Evolutionary conservation across 306 rosid genomes (phyloP), one percentile per base, ranked within the genome.

Genomic region (cucumber (Cucumis sativus)): DNA sequence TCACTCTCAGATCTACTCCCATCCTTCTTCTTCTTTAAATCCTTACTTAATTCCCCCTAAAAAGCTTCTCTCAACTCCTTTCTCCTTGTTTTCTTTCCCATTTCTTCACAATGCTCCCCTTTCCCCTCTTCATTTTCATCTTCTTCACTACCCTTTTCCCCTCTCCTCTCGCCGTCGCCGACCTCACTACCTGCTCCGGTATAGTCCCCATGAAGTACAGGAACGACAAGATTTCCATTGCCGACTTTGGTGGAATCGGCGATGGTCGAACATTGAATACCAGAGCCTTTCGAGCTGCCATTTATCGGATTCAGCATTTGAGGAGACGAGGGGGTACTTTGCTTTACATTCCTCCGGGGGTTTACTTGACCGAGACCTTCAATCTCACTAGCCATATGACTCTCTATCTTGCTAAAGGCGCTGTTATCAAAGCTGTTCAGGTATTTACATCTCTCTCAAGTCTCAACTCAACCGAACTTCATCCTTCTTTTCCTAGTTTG

Each of bases 301-400:
- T 91, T 5, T 93, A 80, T 77, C 86, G 93, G 79, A 87, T 93
- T 78, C 49, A 86, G 56, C 93, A 88, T 70, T 77, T 93, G 74
- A 75, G 70, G 28, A 80, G 93, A 78, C 84, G 82, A 63, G 96
- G 96, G 4, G 97, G 98, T 57, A 85, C 97, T 62, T 84, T 86
- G 14, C 98, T 93, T 55, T 89, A 88, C 56, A 63, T 93, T 6
- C 98, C 98, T 80, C 84, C 93, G 0, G 97, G 98, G 55, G 96
- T 88, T 0, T 93, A 85, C 88, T 78, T 91, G 81, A 89, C 98
- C 0, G 93, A 79, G 37, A 88, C 88, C 82, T 91, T 93, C 65
- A 91, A 91, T 47, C 96, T 93, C 83, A 91, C 98, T 4, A 89
- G 91, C 79, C 89, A 84, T 77, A 87, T 93, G 88, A 91, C 98